Percentiles rank a stretch among this genome's conserved stretches.
These are phyloP conservation scores for Nemania bipapillata DNA, from an alignment of 2,329 filamentous ascomycete genomes.

Conservation along the genomic window DNA sequence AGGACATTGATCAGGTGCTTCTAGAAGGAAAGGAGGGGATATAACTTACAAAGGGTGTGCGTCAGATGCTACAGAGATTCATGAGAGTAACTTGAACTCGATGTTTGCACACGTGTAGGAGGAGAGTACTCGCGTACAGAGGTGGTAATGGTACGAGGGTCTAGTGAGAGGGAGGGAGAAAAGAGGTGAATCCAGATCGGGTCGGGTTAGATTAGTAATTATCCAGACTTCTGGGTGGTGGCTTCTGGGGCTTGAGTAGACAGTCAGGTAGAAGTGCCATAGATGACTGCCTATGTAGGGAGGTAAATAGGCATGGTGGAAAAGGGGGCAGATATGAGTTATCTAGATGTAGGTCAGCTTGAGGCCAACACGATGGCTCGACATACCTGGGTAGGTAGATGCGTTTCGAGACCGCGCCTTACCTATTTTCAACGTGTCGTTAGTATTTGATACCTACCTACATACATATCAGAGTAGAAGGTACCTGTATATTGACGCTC, in stretches of 20 bases:
- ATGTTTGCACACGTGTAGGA: not conserved
- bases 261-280: not conserved
- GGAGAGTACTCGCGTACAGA: not conserved
- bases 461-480: not conserved
- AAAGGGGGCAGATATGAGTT: not conserved
- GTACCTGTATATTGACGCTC: not conserved
- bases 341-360: not conserved
- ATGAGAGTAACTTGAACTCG: slow-evolving; percentile 19
- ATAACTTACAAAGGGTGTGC: slow-evolving; percentile 16
- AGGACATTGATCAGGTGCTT: not conserved
- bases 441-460: not conserved
- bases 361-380: not conserved
- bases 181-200: not conserved
- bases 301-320: not conserved
- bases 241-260: not conserved
- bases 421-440: not conserved
- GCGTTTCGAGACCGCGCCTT: not conserved
- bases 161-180: not conserved
- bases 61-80: slow-evolving; percentile 15
- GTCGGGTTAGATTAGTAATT: not conserved
- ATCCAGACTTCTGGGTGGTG: not conserved
- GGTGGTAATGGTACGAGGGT: not conserved
- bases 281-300: not conserved
- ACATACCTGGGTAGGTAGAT: no score
- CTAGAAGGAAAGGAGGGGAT: not conserved